Percentiles rank a stretch among this genome's conserved stretches.
These are phyloP conservation scores for Leccinum boreale DNA, from an alignment of 768 basidiomycete species.

Conservation along the genomic window DNA sequence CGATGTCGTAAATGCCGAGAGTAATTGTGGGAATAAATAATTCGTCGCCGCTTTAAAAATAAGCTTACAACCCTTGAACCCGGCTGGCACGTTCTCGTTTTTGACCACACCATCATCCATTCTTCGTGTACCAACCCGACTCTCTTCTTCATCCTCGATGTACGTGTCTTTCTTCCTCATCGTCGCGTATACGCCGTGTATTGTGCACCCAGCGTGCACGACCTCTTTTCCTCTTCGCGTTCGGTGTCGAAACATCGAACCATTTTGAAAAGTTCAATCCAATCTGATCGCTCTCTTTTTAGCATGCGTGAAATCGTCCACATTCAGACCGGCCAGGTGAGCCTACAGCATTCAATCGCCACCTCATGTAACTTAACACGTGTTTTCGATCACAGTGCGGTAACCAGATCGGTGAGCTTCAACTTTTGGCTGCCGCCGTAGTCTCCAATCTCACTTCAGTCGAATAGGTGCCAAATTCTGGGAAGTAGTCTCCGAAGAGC, in stretches of 20 bases:
- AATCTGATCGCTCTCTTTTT: slow-evolving; percentile 29
- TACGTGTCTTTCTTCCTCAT: slow-evolving; percentile 28
- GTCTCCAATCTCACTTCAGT: slow-evolving; percentile 15
- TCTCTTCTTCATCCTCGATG: slow-evolving; percentile 21
- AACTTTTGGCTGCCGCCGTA: slow-evolving; percentile 13
- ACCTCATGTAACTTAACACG: slow-evolving; percentile 23
- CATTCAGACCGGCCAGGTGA: slow-evolving; percentile 96
- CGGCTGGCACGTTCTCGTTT: slow-evolving; percentile 31
- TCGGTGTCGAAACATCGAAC: slow-evolving; percentile 21
- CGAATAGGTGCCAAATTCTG: slow-evolving; percentile 86
- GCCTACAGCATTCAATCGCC: slow-evolving; percentile 17
- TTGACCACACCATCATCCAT: slow-evolving; percentile 35
- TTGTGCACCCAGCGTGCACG: neutral
- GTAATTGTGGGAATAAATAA: slow-evolving; percentile 16
- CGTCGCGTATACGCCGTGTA: slow-evolving; percentile 13
- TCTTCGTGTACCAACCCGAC: slow-evolving; percentile 31
- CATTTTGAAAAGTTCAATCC: slow-evolving; percentile 10
- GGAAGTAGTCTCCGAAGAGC: slow-evolving; percentile 98
- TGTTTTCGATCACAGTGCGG: slow-evolving; percentile 65
- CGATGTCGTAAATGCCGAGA: slow-evolving; percentile 7
- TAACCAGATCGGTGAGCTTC: slow-evolving; percentile 92
- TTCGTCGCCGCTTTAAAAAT: slow-evolving; percentile 35
- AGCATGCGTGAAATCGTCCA: slow-evolving; percentile 99
- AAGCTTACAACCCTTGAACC: slow-evolving; percentile 37
- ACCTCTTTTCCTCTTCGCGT: slow-evolving; percentile 10